Percentiles rank a stretch among this genome's conserved stretches.
Conservation (phyloP, 2,329 filamentous ascomycete species). For the Scedosporium boydii region DNA sequence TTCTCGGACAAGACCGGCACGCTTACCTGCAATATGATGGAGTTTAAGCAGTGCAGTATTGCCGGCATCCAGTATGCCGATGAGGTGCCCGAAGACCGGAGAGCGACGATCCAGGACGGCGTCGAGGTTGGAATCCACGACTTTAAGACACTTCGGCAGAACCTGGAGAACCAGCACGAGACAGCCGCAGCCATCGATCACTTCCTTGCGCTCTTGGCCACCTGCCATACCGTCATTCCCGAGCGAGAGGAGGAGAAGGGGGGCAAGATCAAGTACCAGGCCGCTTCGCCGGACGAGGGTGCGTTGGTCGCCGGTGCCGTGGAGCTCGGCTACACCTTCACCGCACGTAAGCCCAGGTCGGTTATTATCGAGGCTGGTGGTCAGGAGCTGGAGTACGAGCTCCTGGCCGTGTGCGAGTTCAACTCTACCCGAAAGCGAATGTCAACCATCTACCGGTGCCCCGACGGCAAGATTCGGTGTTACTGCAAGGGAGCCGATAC, state of each 20-base stretch:
- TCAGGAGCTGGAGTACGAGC: slow-evolving; percentile 69
- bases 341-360: slow-evolving; percentile 77
- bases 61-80: slow-evolving; percentile 90
- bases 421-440: slow-evolving; percentile 87
- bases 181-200: slow-evolving; percentile 54
- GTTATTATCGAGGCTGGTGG: slow-evolving; percentile 76
- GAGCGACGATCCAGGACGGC: slow-evolving; percentile 72
- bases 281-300: slow-evolving; percentile 92
- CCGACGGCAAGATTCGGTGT: slow-evolving; percentile 85
- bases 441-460: slow-evolving; percentile 94
- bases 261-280: slow-evolving; percentile 89
- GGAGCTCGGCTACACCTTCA: slow-evolving; percentile 77
- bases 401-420: slow-evolving; percentile 96
- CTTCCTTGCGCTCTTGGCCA: slow-evolving; percentile 77
- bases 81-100: slow-evolving; percentile 81
- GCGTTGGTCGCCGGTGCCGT: slow-evolving; percentile 92
- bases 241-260: slow-evolving; percentile 71
- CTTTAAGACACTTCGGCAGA: slow-evolving; percentile 65
- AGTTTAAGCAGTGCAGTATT: slow-evolving; percentile 92
- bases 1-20: slow-evolving; percentile 98
- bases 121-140: slow-evolving; percentile 73
- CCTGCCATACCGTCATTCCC: slow-evolving; percentile 95
- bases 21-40: slow-evolving; percentile 95
- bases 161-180: slow-evolving; percentile 48
- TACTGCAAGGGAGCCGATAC: slow-evolving; percentile 98